Evolutionary conservation across 2,329 filamentous ascomycete genomes (phyloP).

Genomic region (Aureobasidium sp.): DNA sequence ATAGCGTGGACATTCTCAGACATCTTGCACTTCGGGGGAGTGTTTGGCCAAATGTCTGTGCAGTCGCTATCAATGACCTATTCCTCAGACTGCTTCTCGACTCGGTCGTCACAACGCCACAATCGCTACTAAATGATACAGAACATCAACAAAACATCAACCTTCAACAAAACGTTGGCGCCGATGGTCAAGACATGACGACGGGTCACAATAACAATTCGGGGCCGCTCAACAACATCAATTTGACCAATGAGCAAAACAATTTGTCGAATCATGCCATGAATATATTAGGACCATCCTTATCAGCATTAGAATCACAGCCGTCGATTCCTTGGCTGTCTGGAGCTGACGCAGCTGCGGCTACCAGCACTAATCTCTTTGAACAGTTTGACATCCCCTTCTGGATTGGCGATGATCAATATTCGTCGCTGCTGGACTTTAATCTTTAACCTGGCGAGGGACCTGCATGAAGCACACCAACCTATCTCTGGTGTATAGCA

Average conservation of each 20-base stretch:
- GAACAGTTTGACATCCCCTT: slow-evolving; percentile 29
- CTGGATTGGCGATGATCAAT: slow-evolving; percentile 28
- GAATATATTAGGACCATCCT: neutral
- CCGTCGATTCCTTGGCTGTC: neutral
- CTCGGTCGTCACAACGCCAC: neutral
- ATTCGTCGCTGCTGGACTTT: slow-evolving; percentile 13
- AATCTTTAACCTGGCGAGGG: neutral
- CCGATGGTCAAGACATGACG: neutral
- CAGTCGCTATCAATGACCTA: slow-evolving; percentile 14
- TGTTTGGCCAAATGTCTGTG: slow-evolving; percentile 15
- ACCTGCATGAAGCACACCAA: neutral
- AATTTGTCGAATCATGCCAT: neutral
- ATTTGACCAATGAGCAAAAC: neutral
- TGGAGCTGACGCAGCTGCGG: neutral
- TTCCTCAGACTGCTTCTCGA: neutral
- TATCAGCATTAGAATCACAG: neutral
- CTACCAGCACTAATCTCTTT: slow-evolving; percentile 21
- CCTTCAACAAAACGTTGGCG: no score
- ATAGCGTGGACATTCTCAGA: slow-evolving; percentile 13
- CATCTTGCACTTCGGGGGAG: slow-evolving; percentile 13
- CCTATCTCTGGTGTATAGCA: neutral
- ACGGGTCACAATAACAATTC: no score
- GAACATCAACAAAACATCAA: neutral
- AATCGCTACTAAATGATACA: neutral
- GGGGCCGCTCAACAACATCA: neutral